Base-by-base conservation (phyloP, 2,329 filamentous ascomycete species). In the Ophiostoma perfectum region DNA sequence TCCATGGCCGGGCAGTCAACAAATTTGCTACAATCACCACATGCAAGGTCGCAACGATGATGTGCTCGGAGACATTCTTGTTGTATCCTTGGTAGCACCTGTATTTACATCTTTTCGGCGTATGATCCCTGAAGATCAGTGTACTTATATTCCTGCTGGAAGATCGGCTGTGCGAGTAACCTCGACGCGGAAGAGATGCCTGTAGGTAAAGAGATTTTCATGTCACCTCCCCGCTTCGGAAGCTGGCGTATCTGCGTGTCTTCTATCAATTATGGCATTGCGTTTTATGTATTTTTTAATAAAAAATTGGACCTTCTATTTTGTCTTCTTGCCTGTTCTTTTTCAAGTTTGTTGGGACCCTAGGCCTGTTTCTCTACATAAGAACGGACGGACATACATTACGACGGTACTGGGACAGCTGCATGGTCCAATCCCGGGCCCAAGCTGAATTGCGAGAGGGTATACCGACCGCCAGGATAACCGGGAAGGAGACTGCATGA, bases 391-490 rank as follows among this genome's bases (percentile, higher is more conserved):
- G 27, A 27, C 27, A 27, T 5, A 47, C 44, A 14, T 47, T 5
- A 5, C 11, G 44, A 47, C 12, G 11, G 16, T 52, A 52, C 11
- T 52, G 49, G 49, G n/a, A 9, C 9, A 14, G 6, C n/a, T 8
- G 49, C 49, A 52, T 52, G 49, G 49, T 52, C 49, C n/a, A 52
- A 18, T 9, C 49, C 49, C n/a, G 49, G n/a, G 49, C 27, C 49
- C 49, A 52, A 52, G 49, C 49, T 27, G 49, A 27, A 8, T 11
- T 52, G n/a, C 49, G 49, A 52, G 14, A 52, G 12, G 27, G 27
- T 18, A 47, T 47, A 44, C 18, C 27, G 49, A 52, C 27, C 27
- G 49, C 49, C 49, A 27, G 7, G 14, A 47, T n/a, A 6, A 52
- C 49, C 18, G 49, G 49, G 49, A n/a, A 7, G 49, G n/a, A 18